These are phyloP conservation scores for Silene uniflora DNA, from an alignment of 148 eudicot species.

Conservation along the genomic window DNA sequence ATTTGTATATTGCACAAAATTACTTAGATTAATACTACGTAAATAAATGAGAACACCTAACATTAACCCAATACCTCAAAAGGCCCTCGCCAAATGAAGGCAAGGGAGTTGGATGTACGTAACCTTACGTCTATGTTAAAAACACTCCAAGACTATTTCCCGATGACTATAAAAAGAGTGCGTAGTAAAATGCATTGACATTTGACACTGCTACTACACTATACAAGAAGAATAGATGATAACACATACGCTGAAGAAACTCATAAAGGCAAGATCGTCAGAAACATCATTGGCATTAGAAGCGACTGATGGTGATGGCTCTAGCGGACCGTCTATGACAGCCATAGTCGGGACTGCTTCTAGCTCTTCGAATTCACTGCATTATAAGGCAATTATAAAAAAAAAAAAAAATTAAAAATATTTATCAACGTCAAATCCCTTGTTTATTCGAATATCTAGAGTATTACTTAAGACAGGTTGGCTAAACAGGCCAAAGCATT, in stretches of 20 bases:
- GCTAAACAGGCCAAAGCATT: neutral
- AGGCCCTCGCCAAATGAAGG: neutral
- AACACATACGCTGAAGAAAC: slow-evolving; percentile 69
- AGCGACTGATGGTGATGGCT: slow-evolving; percentile 53
- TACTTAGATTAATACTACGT: neutral
- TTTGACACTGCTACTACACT: neutral
- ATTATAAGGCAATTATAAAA: neutral
- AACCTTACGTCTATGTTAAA: neutral
- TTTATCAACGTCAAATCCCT: neutral
- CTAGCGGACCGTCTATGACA: slow-evolving; percentile 81
- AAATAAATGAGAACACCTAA: slow-evolving; percentile 13
- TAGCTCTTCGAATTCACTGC: slow-evolving; percentile 81
- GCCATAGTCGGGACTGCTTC: slow-evolving; percentile 79
- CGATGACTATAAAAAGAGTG: neutral
- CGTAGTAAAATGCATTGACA: neutral
- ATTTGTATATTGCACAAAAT: neutral
- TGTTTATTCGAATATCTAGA: neutral
- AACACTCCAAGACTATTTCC: neutral
- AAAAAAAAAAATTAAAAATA: neutral
- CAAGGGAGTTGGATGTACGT: neutral
- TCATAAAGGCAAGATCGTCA: slow-evolving; percentile 60
- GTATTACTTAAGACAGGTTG: neutral
- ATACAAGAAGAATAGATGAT: neutral
- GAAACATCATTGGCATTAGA: slow-evolving; percentile 45
- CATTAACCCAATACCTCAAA: neutral